Evolutionary conservation across 805 yeast species (phyloP).

Genomic region (Priceomyces medius): DNA sequence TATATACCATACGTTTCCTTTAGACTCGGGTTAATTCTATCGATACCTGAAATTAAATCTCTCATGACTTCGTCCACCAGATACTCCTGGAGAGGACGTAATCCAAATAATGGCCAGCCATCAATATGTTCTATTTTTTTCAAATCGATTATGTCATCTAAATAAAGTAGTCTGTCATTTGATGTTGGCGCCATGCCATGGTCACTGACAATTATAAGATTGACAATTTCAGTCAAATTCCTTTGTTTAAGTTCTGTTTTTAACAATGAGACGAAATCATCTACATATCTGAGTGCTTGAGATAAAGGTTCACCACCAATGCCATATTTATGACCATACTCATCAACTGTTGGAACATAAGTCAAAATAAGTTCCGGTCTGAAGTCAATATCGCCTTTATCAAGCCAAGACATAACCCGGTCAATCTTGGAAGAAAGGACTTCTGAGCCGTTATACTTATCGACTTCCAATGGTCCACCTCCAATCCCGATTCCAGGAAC

Average conservation of each 20-base stretch:
- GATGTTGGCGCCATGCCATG: constrained; percentile 94
- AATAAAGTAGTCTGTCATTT: constrained; percentile 59
- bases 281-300: constrained; percentile 61
- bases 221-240: constrained; percentile 63
- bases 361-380: constrained; percentile 78
- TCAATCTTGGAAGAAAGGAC: constrained; percentile 53
- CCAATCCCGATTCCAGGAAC: constrained; percentile 49
- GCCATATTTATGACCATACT: constrained; percentile 74
- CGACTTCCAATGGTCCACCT: constrained; percentile 50
- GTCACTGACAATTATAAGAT: constrained; percentile 78
- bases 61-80: constrained; percentile 46
- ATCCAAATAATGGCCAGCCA: constrained; percentile 86
- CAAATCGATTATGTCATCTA: constrained; percentile 69
- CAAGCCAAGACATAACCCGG: constrained; percentile 68
- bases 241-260: constrained; percentile 49
- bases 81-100: constrained; percentile 52
- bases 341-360: constrained; percentile 80
- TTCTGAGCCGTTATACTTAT: constrained; percentile 65
- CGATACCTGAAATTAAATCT: constrained; percentile 37
- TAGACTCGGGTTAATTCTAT: constrained; percentile 15
- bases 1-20: constrained; percentile 46
- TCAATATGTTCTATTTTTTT: constrained; percentile 58
- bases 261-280: constrained; percentile 55
- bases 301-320: constrained; percentile 58
- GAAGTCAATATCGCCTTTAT: constrained; percentile 40